phyloP scores from a whole-genome alignment of 306 rosid genomes.

The Trifolium pratense region DNA sequence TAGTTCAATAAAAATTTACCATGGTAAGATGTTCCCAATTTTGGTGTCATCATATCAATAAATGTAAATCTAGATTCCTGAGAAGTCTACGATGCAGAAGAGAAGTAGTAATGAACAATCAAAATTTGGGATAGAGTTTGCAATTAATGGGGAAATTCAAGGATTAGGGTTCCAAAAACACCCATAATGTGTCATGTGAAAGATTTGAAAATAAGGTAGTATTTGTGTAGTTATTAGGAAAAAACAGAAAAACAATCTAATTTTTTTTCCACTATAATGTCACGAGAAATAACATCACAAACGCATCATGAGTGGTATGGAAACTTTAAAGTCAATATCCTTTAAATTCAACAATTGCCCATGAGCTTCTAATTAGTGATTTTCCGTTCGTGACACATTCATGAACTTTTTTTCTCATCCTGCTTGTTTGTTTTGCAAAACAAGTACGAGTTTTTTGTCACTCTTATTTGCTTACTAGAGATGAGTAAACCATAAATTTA shows the following conservation, averaged over 20 bases:
- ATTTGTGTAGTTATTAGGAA: background rate
- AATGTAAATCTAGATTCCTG: background rate
- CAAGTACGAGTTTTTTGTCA: background rate
- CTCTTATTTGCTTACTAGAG: background rate
- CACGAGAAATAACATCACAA: background rate
- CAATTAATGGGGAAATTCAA: background rate
- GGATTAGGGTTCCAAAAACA: constrained; percentile 4
- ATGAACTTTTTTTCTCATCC: background rate
- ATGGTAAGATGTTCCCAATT: background rate
- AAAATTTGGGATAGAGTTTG: constrained; percentile 1
- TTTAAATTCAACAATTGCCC: background rate
- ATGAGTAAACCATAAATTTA: background rate
- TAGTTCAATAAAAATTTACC: background rate
- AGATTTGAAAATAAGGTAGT: background rate
- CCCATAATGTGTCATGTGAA: background rate
- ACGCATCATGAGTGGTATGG: background rate
- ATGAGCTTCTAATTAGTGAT: constrained; percentile 1
- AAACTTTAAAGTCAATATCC: background rate
- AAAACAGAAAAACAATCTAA: background rate
- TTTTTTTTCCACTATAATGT: background rate
- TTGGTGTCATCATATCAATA: constrained; percentile 2
- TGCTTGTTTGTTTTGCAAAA: background rate
- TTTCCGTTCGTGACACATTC: background rate
- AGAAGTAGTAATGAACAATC: constrained; percentile 10
- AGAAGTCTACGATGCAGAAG: constrained; percentile 13